These are phyloP conservation scores for Chamaecrista fasciculata DNA, from an alignment of 306 rosid genomes.

Conservation along the genomic window DNA sequence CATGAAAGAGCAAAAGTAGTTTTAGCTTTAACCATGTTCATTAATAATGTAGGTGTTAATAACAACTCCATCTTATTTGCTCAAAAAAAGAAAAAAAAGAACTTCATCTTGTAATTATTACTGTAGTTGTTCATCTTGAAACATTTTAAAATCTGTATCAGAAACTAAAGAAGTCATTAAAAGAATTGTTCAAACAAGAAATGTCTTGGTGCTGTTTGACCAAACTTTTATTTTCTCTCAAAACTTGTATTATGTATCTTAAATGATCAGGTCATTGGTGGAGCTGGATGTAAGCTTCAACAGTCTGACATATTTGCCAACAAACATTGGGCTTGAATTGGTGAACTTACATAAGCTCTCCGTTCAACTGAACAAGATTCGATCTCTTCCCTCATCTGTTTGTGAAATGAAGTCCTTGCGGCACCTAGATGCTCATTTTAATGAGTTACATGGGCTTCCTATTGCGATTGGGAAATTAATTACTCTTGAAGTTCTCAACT, in stretches of 20 bases:
- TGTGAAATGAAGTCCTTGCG: constrained; percentile 81
- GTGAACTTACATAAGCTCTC: constrained; percentile 58
- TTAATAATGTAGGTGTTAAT: neutral
- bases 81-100: too few species aligned
- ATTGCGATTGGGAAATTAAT: constrained; percentile 64
- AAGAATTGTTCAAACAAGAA: neutral
- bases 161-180: neutral
- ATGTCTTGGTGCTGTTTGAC: constrained; percentile 2
- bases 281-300: constrained; percentile 92
- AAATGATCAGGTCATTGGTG: constrained; percentile 77
- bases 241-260: constrained; percentile 1
- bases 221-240: neutral
- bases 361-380: constrained; percentile 75
- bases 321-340: constrained; percentile 81
- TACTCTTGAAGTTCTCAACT: constrained; percentile 60
- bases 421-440: constrained; percentile 87
- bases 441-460: constrained; percentile 88
- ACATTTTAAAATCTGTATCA: neutral
- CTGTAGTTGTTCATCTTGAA: neutral
- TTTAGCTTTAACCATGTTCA: neutral
- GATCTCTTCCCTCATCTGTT: constrained; percentile 77
- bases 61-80: neutral
- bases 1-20: neutral
- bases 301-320: constrained; percentile 82
- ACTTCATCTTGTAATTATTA: neutral